phyloP scores from a whole-genome alignment of 768 basidiomycete species.

The Leucocoprinus birnbaumii region DNA sequence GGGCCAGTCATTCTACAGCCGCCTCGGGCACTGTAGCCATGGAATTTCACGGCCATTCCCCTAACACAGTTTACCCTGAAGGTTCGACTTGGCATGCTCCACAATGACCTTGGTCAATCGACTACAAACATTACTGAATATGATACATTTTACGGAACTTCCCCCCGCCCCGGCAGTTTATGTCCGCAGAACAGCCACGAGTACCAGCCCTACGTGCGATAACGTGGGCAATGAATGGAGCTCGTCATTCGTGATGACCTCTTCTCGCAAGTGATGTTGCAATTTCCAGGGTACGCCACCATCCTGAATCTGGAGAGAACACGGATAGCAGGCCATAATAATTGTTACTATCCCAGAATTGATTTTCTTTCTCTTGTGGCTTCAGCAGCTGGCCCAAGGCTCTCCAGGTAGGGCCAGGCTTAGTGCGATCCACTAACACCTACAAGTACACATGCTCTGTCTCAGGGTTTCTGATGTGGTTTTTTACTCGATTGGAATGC shows the following conservation, averaged over 20 bases:
- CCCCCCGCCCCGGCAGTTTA: background rate
- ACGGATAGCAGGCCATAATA: background rate
- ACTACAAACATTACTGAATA: background rate
- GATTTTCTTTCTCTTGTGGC: background rate
- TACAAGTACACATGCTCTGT: background rate
- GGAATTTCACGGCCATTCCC: background rate
- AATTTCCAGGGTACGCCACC: background rate
- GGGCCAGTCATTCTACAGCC: background rate
- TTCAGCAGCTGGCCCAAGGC: no score
- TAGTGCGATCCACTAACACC: background rate
- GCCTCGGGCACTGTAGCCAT: background rate
- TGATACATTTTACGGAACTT: background rate
- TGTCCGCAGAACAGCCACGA: constrained; percentile 6
- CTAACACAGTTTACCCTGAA: background rate
- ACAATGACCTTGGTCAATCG: background rate
- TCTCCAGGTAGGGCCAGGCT: no score
- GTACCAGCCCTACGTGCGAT: background rate
- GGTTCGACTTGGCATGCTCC: background rate
- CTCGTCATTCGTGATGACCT: background rate
- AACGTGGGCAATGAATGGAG: constrained; percentile 1
- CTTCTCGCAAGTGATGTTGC: background rate
- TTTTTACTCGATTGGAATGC: background rate
- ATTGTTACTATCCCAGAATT: no score
- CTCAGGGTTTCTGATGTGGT: constrained; percentile 2
- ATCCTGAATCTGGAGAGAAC: background rate